phyloP scores from a whole-genome alignment of 1,284 basidiomycete genomes.

The Irpex rosettiformis region DNA sequence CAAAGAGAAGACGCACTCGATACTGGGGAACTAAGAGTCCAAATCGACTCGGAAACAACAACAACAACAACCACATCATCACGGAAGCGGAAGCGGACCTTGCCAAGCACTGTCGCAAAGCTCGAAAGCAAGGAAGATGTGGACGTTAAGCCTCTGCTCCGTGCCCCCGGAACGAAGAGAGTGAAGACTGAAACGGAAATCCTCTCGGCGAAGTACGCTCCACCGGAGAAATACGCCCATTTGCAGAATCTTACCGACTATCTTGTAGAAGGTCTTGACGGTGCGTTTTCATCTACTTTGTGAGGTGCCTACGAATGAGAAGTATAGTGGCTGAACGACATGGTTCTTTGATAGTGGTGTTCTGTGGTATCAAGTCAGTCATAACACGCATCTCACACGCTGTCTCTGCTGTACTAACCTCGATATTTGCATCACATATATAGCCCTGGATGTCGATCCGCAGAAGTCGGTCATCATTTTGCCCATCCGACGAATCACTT shows the following conservation, averaged over 20 bases:
- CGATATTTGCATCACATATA: neutral
- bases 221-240: conserved; percentile 33
- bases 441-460: conserved; percentile 59
- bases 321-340: neutral
- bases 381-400: neutral
- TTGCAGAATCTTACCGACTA: conserved; percentile 36
- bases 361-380: conserved; percentile 31
- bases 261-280: conserved; percentile 38
- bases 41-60: too few relatives aligned
- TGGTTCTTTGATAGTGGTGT: conserved; percentile 21
- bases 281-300: conserved; percentile 28
- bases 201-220: conserved; percentile 18
- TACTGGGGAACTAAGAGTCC: too few relatives aligned
- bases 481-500: conserved; percentile 70
- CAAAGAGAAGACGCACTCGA: too few relatives aligned
- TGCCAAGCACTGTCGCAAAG: neutral
- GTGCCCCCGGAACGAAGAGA: neutral
- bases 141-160: neutral
- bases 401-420: neutral
- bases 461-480: conserved; percentile 67
- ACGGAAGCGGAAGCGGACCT: neutral
- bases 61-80: too few relatives aligned
- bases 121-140: neutral
- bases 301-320: neutral
- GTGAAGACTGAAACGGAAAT: conserved; percentile 16